These are phyloP conservation scores for Monoraphidium neglectum DNA, from an alignment of 139 green algal genomes.

Conservation along the genomic window DNA sequence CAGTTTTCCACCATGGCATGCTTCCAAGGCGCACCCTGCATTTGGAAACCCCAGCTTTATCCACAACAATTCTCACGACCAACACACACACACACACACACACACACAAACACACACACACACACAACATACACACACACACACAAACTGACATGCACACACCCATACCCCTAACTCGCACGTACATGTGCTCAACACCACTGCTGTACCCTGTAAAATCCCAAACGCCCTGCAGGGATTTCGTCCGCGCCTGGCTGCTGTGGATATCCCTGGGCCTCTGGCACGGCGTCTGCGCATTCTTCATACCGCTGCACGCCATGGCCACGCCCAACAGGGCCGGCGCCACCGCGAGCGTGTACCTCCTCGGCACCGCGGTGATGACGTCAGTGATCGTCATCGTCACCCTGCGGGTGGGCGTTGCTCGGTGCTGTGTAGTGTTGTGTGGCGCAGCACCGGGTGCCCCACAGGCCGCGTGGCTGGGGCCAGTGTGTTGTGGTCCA, in stretches of 20 bases:
- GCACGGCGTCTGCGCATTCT: conserved; percentile 27
- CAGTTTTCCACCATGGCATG: no score
- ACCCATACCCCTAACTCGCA: not conserved
- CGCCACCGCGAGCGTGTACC: not conserved
- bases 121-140: no score
- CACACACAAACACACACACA: no score
- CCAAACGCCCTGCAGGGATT: conserved; percentile 8
- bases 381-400: conserved; percentile 25
- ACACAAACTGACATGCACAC: no score
- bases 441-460: not conserved
- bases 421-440: not conserved
- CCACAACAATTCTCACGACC: not conserved
- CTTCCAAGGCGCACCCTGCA: not conserved
- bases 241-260: conserved; percentile 23
- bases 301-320: conserved; percentile 4
- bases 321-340: not conserved
- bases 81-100: no score
- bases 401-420: conserved; percentile 21
- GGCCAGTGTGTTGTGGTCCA: no score
- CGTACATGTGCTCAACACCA: not conserved
- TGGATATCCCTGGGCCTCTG: conserved; percentile 26
- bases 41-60: not conserved
- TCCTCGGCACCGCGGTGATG: conserved; percentile 24
- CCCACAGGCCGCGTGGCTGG: no score
- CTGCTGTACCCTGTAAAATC: not conserved